Conservation (phyloP, 2,329 filamentous ascomycete species). For the Aspergillus ruber region DNA sequence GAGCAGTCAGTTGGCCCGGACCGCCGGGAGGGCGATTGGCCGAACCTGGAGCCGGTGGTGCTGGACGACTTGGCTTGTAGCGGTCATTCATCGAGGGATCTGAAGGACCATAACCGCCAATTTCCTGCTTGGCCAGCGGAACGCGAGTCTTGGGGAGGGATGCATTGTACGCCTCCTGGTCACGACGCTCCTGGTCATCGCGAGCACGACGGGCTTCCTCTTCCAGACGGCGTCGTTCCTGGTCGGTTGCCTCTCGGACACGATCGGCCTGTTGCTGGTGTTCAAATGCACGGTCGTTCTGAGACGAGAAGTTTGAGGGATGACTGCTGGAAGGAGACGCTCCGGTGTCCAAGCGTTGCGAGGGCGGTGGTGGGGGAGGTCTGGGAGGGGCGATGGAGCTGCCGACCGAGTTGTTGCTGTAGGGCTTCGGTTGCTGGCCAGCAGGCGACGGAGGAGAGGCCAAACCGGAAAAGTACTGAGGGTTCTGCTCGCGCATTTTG, state of each 20-base stretch:
- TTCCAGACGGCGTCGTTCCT: slow-evolving; percentile 43
- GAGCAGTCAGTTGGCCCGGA: slow-evolving; percentile 55
- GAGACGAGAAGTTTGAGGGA: slow-evolving; percentile 36
- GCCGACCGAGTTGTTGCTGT: slow-evolving; percentile 46
- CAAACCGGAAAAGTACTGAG: slow-evolving; percentile 52
- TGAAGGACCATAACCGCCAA: slow-evolving; percentile 62
- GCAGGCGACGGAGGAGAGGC: slow-evolving; percentile 56
- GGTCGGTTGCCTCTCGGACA: slow-evolving; percentile 53
- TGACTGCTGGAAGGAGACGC: slow-evolving; percentile 30
- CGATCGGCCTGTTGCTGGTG: slow-evolving; percentile 39
- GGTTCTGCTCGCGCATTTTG: slow-evolving; percentile 58
- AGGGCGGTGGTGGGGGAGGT: slow-evolving; percentile 51
- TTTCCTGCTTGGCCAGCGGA: slow-evolving; percentile 80
- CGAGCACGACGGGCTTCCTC: slow-evolving; percentile 49
- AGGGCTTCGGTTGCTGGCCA: slow-evolving; percentile 39
- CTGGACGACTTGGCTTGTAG: slow-evolving; percentile 79
- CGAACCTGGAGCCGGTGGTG: slow-evolving; percentile 66
- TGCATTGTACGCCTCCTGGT: slow-evolving; percentile 83
- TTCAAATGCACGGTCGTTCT: slow-evolving; percentile 46
- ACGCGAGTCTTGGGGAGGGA: slow-evolving; percentile 75
- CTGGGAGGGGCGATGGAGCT: slow-evolving; percentile 62
- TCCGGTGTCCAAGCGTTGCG: slow-evolving; percentile 40
- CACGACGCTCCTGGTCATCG: slow-evolving; percentile 61
- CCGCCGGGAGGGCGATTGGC: slow-evolving; percentile 48
- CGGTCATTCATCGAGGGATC: slow-evolving; percentile 47